phyloP scores from a whole-genome alignment of 1,284 basidiomycete genomes.

The Leccinum fallax region DNA sequence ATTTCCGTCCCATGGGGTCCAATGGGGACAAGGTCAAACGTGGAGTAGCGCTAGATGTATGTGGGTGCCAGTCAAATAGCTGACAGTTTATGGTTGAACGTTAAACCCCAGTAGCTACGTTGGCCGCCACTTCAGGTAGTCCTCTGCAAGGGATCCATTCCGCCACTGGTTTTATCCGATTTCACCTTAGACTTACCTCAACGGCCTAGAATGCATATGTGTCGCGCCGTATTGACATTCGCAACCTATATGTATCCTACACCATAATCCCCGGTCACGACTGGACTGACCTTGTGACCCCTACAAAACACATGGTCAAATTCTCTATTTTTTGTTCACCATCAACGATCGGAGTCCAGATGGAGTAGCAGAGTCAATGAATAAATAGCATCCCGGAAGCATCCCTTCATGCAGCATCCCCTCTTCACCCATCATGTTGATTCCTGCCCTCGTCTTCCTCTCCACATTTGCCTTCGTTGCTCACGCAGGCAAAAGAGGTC shows the following conservation, averaged over 20 bases:
- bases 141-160: background rate
- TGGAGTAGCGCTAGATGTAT: background rate
- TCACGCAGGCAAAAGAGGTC: constrained; percentile 29
- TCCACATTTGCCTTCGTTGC: constrained; percentile 12
- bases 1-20: background rate
- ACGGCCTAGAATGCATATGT: background rate
- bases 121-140: background rate
- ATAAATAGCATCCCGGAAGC: background rate
- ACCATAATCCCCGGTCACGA: background rate
- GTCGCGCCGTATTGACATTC: background rate
- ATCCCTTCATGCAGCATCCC: background rate
- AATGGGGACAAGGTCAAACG: background rate
- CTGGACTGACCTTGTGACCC: constrained; percentile 1
- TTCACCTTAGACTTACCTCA: background rate
- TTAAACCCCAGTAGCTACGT: background rate
- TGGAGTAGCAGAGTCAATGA: background rate
- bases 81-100: background rate
- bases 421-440: constrained; percentile 6
- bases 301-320: background rate
- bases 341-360: background rate
- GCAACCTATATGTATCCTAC: constrained; percentile 1
- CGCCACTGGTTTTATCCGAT: constrained; percentile 4
- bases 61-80: background rate
- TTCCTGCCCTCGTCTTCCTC: constrained; percentile 12
- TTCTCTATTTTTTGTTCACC: background rate